phyloP scores from a whole-genome alignment of 78 protist species.

The Polysphondylium violaceum region DNA sequence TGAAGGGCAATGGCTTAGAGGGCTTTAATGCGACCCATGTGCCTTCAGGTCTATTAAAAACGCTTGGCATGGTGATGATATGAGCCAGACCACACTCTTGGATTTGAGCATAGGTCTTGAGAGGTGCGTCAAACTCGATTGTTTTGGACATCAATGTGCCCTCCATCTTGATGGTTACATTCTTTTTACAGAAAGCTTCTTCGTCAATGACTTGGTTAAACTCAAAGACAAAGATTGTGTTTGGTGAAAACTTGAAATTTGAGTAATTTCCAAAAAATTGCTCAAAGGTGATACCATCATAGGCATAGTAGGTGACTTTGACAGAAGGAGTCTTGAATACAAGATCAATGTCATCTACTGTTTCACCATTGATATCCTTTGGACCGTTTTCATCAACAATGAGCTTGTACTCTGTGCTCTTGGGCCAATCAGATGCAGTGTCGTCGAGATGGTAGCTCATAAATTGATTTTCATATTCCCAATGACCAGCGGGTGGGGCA shows the following conservation, averaged over 20 bases:
- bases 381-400: conserved; percentile 40
- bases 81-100: too few species aligned
- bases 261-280: too few species aligned
- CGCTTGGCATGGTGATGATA: too few species aligned
- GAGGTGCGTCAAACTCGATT: too few species aligned
- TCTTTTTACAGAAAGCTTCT: conserved; percentile 27
- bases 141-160: neutral
- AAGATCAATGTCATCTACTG: conserved; percentile 10
- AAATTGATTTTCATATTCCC: neutral
- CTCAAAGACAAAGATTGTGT: neutral
- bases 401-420: neutral
- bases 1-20: neutral
- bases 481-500: conserved; percentile 40
- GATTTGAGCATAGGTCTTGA: too few species aligned
- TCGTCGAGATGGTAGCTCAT: neutral
- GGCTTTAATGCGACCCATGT: conserved; percentile 9
- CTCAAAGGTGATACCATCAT: neutral
- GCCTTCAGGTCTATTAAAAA: neutral
- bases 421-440: neutral
- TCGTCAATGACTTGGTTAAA: conserved; percentile 35
- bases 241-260: neutral
- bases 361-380: neutral
- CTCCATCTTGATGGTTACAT: conserved; percentile 2
- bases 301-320: neutral
- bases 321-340: neutral